phyloP scores from a whole-genome alignment of 331 rosid genomes.

The Arachis monticola region DNA sequence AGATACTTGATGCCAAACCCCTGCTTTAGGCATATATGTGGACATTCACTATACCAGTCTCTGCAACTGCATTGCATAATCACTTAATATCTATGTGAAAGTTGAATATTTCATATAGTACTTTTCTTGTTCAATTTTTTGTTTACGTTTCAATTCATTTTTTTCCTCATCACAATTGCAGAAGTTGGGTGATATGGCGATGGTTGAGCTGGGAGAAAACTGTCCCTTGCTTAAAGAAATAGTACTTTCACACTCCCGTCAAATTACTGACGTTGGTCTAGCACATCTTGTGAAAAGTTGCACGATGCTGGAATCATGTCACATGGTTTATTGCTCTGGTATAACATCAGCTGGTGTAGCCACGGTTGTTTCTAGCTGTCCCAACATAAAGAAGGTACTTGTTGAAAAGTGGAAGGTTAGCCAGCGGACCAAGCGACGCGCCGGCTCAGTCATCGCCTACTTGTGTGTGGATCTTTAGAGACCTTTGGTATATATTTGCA shows the following conservation, averaged over 20 bases:
- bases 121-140: background rate
- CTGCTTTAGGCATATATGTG: conserved; percentile 4
- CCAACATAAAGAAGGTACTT: conserved; percentile 72
- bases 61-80: conserved; percentile 6
- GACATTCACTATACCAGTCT: too few relatives aligned
- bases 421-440: conserved; percentile 70
- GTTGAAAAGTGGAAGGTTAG: conserved; percentile 91
- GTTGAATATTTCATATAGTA: background rate
- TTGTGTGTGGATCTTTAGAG: conserved; percentile 70
- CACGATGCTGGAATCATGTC: conserved; percentile 72
- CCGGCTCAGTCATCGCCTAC: conserved; percentile 70
- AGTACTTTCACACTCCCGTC: conserved; percentile 78
- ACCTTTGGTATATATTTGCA: background rate
- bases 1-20: background rate
- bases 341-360: conserved; percentile 77
- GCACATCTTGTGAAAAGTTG: conserved; percentile 68
- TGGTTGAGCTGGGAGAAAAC: conserved; percentile 81
- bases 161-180: conserved; percentile 35
- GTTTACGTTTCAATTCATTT: conserved; percentile 3
- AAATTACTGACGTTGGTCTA: conserved; percentile 73
- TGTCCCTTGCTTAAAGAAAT: conserved; percentile 71
- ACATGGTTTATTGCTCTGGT: conserved; percentile 78
- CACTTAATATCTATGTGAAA: conserved; percentile 10
- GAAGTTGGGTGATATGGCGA: conserved; percentile 82
- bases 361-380: conserved; percentile 72